Conservation (phyloP, 805 yeast species). For the Starmerella riodocensis region DNA sequence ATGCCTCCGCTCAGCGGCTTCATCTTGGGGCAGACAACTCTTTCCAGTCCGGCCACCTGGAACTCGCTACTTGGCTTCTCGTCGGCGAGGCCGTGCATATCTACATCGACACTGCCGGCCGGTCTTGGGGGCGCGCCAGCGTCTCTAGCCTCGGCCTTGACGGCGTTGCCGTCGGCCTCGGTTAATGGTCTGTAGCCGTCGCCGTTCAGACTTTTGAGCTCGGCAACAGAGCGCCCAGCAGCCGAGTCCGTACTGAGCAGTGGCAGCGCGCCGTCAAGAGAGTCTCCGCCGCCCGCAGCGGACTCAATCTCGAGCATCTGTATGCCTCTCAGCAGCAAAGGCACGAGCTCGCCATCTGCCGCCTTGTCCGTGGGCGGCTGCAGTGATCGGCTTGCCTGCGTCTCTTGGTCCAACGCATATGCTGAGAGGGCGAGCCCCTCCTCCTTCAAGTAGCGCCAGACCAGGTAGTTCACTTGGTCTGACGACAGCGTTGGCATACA, state of each 20-base stretch:
- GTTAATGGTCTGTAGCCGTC: no score
- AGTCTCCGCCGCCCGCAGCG: constrained; percentile 27
- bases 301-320: constrained; percentile 57
- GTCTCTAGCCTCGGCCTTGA: no score
- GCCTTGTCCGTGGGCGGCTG: constrained; percentile 35
- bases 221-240: no score
- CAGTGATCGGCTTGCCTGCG: constrained; percentile 49
- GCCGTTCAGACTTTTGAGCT: no score
- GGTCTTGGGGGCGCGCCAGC: no score
- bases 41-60: not conserved
- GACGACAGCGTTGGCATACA: constrained; percentile 38
- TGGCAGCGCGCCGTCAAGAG: no score
- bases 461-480: constrained; percentile 72
- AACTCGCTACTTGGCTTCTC: not conserved
- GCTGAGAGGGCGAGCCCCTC: constrained; percentile 53
- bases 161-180: no score
- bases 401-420: constrained; percentile 64
- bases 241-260: no score
- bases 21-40: not conserved
- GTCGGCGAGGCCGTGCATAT: no score
- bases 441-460: constrained; percentile 89
- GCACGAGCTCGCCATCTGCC: constrained; percentile 71
- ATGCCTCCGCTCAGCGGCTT: not conserved
- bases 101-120: no score
- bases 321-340: constrained; percentile 74